Evolutionary conservation across 257 asterid species (phyloP).

Genomic region (Leptodermis oblonga): DNA sequence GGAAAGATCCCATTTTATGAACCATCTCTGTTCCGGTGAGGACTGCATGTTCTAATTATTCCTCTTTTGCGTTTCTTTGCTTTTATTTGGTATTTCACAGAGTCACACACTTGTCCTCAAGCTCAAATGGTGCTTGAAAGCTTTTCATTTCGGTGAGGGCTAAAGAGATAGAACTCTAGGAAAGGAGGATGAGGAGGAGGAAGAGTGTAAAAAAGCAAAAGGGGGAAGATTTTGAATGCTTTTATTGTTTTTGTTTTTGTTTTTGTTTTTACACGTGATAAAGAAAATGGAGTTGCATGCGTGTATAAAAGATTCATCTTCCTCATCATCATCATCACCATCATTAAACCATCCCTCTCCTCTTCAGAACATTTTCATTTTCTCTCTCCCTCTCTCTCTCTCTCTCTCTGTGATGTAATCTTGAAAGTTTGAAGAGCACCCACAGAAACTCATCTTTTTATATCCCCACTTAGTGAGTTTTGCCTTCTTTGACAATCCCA

Average conservation of each 20-base stretch:
- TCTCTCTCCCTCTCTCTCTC: too few relatives aligned
- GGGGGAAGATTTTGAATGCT: conserved; percentile 37
- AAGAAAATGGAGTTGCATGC: conserved; percentile 84
- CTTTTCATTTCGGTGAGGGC: neutral
- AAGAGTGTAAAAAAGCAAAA: conserved; percentile 30
- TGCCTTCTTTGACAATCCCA: neutral
- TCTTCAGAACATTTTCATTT: neutral
- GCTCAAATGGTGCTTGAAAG: neutral
- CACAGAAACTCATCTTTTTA: conserved; percentile 13
- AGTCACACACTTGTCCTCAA: conserved; percentile 9
- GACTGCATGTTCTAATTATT: conserved; percentile 61
- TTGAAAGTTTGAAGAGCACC: neutral
- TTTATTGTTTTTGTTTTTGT: conserved; percentile 17
- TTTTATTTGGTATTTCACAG: conserved; percentile 20
- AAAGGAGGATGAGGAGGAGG: conserved; percentile 11
- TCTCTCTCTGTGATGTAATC: conserved; percentile 21
- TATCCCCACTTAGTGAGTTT: conserved; percentile 12
- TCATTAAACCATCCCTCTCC: neutral
- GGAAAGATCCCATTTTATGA: conserved; percentile 25
- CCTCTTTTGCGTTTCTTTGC: conserved; percentile 37
- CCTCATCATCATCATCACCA: conserved; percentile 49
- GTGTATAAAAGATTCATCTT: conserved; percentile 68
- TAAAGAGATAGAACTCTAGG: neutral
- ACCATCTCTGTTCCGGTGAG: conserved; percentile 40
- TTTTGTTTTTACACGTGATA: conserved; percentile 52